Base-by-base conservation (phyloP, 2,329 filamentous ascomycete species). In the Phialophora expanda region DNA sequence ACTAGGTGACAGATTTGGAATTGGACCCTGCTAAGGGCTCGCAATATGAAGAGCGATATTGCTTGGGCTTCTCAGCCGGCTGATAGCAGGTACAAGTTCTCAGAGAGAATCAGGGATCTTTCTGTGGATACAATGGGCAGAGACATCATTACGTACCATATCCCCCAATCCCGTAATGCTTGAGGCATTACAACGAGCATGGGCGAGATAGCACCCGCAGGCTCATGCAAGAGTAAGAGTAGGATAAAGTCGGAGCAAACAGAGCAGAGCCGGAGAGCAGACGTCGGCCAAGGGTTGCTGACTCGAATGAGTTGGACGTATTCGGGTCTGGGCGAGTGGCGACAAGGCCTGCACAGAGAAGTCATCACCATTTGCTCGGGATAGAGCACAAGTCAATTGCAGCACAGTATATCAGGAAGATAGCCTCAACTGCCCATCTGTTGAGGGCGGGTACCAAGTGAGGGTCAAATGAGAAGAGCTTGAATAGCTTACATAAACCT, bases 211-310 rank as follows among this genome's bases (percentile, higher is more conserved):
- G 17, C 38, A n/a, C 17, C 38, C 12, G 17, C 17, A 17, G 3
- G 17, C 38, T 17, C 38, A 17, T 44, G 24, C 48, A 26, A 4
- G 48, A 26, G 48, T 5, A 26, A 28, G 48, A 26, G 48, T 11
- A 62, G 51, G 60, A 54, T 41, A 32, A 58, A 58, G 28, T 11
- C 38, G 61, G 61, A 63, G 53, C 12, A 34, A 28, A 32, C 44
- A 2, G 7, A 55, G 53, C 41, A 38, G 38, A 63, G 32, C 48
- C 9, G 22, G 20, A 12, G 48, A 12, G 48, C 11, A 28, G 22
- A 14, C 48, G 2, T 51, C 20, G 9, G 22, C 48, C 20, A 28
- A 24, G 6, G 12, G 26, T 22, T 51, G 28, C 34, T 50, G 8
- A 20, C 0, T n/a, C 26, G 24, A 12, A 56, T 50, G 51, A n/a